phyloP scores from a whole-genome alignment of 768 basidiomycete genomes.

The Boletus rex-veris region DNA sequence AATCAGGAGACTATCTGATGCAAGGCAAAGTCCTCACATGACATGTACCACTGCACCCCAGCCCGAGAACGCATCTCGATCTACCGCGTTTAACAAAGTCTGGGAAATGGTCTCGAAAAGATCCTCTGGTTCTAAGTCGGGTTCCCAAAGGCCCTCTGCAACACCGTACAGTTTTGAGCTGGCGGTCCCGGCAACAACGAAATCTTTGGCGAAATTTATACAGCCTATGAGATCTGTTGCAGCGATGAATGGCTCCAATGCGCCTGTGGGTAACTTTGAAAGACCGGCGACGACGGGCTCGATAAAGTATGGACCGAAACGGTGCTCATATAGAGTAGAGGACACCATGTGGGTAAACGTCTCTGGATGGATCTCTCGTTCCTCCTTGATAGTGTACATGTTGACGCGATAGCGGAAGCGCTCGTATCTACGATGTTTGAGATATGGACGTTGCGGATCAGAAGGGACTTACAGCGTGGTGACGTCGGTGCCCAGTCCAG shows the following conservation, averaged over 20 bases:
- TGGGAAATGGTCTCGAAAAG: slow-evolving; percentile 98
- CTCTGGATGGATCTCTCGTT: slow-evolving; percentile 93
- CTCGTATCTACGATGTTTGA: slow-evolving; percentile 59
- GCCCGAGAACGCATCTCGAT: slow-evolving; percentile 94
- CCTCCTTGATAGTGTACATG: slow-evolving; percentile 99
- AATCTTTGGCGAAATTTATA: slow-evolving; percentile 92
- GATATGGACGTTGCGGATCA: neutral
- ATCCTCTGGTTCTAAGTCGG: slow-evolving; percentile 92
- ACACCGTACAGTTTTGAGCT: slow-evolving; percentile 92
- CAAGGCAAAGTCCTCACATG: slow-evolving; percentile 58
- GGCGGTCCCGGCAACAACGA: slow-evolving; percentile 93
- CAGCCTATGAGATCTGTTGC: slow-evolving; percentile 93
- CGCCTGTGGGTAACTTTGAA: slow-evolving; percentile 66
- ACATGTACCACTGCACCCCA: slow-evolving; percentile 96
- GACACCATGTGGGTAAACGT: slow-evolving; percentile 95
- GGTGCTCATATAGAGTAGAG: slow-evolving; percentile 90
- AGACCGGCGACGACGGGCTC: slow-evolving; percentile 96
- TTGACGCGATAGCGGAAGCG: slow-evolving; percentile 91
- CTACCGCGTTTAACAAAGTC: slow-evolving; percentile 90
- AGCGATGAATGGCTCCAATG: slow-evolving; percentile 88
- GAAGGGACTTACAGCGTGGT: slow-evolving; percentile 68
- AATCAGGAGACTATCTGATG: slow-evolving; percentile 5
- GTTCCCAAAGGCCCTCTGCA: slow-evolving; percentile 98
- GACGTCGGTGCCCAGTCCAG: slow-evolving; percentile 92
- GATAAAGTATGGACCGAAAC: slow-evolving; percentile 95